phyloP scores from a whole-genome alignment of 164 flowering plant genomes.

The Vitis cinerea region DNA sequence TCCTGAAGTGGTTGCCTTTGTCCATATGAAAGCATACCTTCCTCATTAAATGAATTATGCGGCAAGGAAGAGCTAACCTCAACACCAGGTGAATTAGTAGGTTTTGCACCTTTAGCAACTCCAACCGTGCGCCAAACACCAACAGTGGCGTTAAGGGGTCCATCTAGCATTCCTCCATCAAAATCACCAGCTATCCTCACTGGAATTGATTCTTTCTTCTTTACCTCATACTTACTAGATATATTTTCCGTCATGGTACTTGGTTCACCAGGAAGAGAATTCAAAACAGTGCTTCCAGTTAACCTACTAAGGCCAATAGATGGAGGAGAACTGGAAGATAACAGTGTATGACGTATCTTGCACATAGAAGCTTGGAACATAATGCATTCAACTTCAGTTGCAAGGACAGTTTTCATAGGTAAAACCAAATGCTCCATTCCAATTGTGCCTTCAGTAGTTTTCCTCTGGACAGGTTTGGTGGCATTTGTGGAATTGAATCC shows the following conservation, averaged over 20 bases:
- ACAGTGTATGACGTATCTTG: slow-evolving; percentile 65
- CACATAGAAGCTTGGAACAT: slow-evolving; percentile 93
- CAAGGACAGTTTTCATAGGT: slow-evolving; percentile 62
- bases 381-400: slow-evolving; percentile 78
- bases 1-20: slow-evolving; percentile 87
- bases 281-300: slow-evolving; percentile 33
- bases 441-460: slow-evolving; percentile 31
- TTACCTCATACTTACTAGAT: slow-evolving; percentile 55
- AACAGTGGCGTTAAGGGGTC: slow-evolving; percentile 69
- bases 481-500: slow-evolving; percentile 46
- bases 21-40: slow-evolving; percentile 54
- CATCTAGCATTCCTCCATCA: slow-evolving; percentile 74
- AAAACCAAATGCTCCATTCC: slow-evolving; percentile 37
- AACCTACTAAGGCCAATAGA: slow-evolving; percentile 35
- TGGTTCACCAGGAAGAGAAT: slow-evolving; percentile 54
- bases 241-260: slow-evolving; percentile 44
- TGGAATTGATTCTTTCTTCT: slow-evolving; percentile 74
- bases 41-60: slow-evolving; percentile 64
- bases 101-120: slow-evolving; percentile 65
- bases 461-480: slow-evolving; percentile 40
- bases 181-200: slow-evolving; percentile 86
- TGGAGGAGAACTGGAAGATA: slow-evolving; percentile 38
- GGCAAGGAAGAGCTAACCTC: slow-evolving; percentile 52
- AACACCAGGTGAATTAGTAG: slow-evolving; percentile 44
- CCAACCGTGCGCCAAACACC: slow-evolving; percentile 99